These are phyloP conservation scores for Berberis vulgaris DNA, from an alignment of 164 flowering plant genomes.

Conservation along the genomic window DNA sequence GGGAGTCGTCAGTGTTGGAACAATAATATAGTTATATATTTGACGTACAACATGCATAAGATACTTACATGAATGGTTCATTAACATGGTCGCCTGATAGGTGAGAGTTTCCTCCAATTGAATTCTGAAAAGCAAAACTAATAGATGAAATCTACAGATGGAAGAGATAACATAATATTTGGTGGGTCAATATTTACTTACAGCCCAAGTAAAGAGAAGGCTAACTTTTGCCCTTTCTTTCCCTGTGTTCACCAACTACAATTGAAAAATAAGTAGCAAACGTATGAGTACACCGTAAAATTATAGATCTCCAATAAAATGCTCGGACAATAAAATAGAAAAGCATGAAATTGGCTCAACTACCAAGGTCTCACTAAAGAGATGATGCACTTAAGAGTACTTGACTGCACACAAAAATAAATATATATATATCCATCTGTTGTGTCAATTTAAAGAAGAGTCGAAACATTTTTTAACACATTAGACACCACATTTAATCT, in stretches of 20 bases:
- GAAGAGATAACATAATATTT: neutral
- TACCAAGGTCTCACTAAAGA: too few relatives aligned
- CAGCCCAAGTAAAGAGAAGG: conserved; percentile 96
- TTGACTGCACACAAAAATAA: too few relatives aligned
- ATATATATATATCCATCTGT: too few relatives aligned
- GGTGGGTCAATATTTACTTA: conserved; percentile 22
- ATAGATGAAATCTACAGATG: conserved; percentile 6
- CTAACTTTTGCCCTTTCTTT: conserved; percentile 88
- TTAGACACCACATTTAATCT: too few relatives aligned
- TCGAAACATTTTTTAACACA: too few relatives aligned
- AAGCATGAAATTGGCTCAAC: too few relatives aligned
- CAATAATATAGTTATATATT: neutral
- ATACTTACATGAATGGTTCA: conserved; percentile 76
- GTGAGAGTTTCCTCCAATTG: conserved; percentile 81
- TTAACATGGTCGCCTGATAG: conserved; percentile 87
- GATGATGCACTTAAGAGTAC: too few relatives aligned
- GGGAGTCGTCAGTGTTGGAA: conserved; percentile 8
- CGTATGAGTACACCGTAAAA: neutral
- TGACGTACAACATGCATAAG: neutral
- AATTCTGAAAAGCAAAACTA: conserved; percentile 43
- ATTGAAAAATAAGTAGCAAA: neutral
- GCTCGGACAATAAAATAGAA: too few relatives aligned
- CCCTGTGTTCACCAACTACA: conserved; percentile 88
- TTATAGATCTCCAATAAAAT: too few relatives aligned
- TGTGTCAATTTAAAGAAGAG: too few relatives aligned